Base-by-base conservation (phyloP, 108 stramenopile species). In the Nitzschia palea region DNA sequence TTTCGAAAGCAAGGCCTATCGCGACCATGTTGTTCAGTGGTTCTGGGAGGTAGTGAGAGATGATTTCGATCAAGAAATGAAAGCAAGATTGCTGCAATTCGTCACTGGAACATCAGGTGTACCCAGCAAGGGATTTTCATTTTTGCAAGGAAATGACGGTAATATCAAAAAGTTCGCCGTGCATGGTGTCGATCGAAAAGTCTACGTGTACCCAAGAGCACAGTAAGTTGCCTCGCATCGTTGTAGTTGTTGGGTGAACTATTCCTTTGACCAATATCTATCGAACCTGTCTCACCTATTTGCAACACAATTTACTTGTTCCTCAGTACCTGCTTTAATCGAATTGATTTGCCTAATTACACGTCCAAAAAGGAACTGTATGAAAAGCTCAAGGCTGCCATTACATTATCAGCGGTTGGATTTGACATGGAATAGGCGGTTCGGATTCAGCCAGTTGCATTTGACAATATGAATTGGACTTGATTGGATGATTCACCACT, bases 21-120 rank as follows among this genome's bases (percentile, higher is more conserved):
- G 74, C 10, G 73, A 95, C 59, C 57, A 86, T 58, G 77, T 84
- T 17, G 82, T 92, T 22, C 62, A 74, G 30, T 98, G 97, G 98
- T 98, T 99, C 78, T 99, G 99, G 99, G 92, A 95, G 63, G 81
- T 94, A 4, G 81, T 97, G 12, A 57, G 73, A 9, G 82, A 93
- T 15, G 89, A 94, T 26, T 96, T 97, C 76, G 85, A 90, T 65
- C 86, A 95, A 51, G 96, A 97, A 79, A 94, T 95, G 74, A 77
- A 79, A 57, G 98, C 99, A 10, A 86, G 94, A 4, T 84, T 98
- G 55, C 70, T 99, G 12, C 97, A 97, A 79, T 99, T 97, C 78
- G 97, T 96, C 6, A 99, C 98, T 1, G 96, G 96, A 40, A 97
- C 95, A 1, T 81, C 80, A 5, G 93, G 95, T 47, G 98, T 99